These are phyloP conservation scores for Xylaria sp. DNA, from an alignment of 2,329 filamentous ascomycete species.

Conservation along the genomic window DNA sequence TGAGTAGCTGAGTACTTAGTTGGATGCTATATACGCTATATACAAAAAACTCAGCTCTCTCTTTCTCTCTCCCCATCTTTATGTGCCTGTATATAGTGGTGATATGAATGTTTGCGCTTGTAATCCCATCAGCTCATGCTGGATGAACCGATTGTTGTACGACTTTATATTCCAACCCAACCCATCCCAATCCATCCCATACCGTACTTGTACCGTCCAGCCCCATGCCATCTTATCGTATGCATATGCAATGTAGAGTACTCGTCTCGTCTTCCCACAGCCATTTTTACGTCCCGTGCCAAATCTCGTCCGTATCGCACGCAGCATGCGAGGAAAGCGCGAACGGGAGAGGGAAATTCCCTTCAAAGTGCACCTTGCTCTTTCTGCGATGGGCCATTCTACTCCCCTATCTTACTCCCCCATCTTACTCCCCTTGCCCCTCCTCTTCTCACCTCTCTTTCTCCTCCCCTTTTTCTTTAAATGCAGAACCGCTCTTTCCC, in stretches of 20 bases:
- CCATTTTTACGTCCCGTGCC: neutral
- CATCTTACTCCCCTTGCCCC: neutral
- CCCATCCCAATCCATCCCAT: neutral
- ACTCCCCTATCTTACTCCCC: constrained; percentile 6
- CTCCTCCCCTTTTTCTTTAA: constrained; percentile 1
- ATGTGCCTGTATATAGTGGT: constrained; percentile 1
- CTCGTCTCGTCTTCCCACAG: too few relatives aligned
- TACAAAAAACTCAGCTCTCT: neutral
- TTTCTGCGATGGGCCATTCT: neutral
- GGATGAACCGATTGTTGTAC: neutral
- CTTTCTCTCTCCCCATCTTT: neutral
- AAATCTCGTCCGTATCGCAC: neutral
- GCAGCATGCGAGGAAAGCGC: neutral
- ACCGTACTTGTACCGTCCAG: neutral
- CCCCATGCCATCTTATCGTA: constrained; percentile 6
- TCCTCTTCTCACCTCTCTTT: neutral
- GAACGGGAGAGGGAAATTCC: too few relatives aligned
- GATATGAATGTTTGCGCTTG: neutral
- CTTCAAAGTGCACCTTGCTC: too few relatives aligned
- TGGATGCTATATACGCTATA: neutral
- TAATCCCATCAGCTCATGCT: neutral
- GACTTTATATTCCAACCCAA: neutral
- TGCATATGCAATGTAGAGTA: constrained; percentile 13
- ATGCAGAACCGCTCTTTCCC: neutral
- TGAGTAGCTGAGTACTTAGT: neutral